Percentiles rank a stretch among this genome's conserved stretches.
Evolutionary conservation across 129 eudicot genomes (phyloP).

Genomic region (Artemisia annua): DNA sequence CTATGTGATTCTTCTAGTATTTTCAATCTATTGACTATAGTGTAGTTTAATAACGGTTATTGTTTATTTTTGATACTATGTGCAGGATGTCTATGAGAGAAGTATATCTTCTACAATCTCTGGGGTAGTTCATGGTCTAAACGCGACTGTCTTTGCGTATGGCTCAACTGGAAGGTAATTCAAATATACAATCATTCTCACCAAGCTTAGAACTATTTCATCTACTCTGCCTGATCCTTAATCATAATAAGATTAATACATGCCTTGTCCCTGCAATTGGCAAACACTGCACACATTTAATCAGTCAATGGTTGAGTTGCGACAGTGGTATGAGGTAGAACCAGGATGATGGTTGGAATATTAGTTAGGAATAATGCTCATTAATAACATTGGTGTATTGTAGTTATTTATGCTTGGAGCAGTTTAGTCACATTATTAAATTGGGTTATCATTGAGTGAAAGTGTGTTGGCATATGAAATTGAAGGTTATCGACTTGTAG

Average conservation of each 20-base stretch:
- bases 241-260: constrained; percentile 1
- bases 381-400: background rate
- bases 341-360: background rate
- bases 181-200: constrained; percentile 5
- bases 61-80: constrained; percentile 8
- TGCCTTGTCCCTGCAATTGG: background rate
- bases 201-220: background rate
- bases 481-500: constrained; percentile 12
- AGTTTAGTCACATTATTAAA: background rate
- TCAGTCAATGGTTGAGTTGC: background rate
- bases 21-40: background rate
- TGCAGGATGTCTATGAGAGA: constrained; percentile 80
- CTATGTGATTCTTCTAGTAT: constrained; percentile 7
- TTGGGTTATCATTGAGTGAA: background rate
- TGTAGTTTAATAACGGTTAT: background rate
- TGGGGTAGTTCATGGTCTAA: constrained; percentile 92
- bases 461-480: background rate
- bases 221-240: constrained; percentile 1
- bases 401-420: constrained; percentile 6
- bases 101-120: constrained; percentile 75
- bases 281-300: background rate
- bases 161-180: constrained; percentile 95
- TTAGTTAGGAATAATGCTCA: background rate
- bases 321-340: background rate
- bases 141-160: constrained; percentile 97